Base-by-base conservation (phyloP, 2,329 filamentous ascomycete species). In the Alternaria ventricosa region DNA sequence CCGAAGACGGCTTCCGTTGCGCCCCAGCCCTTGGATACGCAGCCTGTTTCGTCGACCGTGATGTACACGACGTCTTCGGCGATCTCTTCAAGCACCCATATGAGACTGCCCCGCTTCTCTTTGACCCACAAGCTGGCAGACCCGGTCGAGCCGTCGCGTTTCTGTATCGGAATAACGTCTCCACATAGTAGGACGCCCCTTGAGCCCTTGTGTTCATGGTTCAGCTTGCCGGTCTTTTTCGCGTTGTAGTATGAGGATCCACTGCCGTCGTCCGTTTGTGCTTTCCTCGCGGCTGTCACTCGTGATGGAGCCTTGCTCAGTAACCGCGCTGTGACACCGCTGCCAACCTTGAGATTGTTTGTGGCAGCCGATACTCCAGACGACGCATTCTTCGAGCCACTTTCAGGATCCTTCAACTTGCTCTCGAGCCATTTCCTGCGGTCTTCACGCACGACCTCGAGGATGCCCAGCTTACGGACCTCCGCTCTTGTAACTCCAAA, bases 401-500 rank as follows among this genome's bases (percentile, higher is more conserved):
- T 44, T 9, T 88, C 88, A 2, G 88, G 87, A 63, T 90, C 87
- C 66, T 88, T 85, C 46, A 99, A 85, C 80, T 94, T 97, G 65
- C 90, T 89, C 76, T 96, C 93, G 25, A 99, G 85, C 96, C 96
- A 99, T 27, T 90, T 88, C 69, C 95, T 86, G 62, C 94, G 87
- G 79, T 97, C 95, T 78, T 94, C 89, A 79, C 95, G 92, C 18
- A 99, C 94, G 28, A 99, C 93, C 77, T 98, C 94, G 62, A 99
- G 82, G 60, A 99, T 98, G 51, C 96, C 95, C 84, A 98, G 89
- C 77, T 94, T 97, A 59, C 94, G 89, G 23, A 99, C 92, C 80
- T 99, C 96, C 5, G 93, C 92, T 75, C 93, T 93, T n/a, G 94
- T 97, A 10, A 99, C 93, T n/a, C 96, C 96, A 82, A 98, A 99